Conservation (phyloP, 176 grass and related monocot genomes). For the Aegilops longissima region DNA sequence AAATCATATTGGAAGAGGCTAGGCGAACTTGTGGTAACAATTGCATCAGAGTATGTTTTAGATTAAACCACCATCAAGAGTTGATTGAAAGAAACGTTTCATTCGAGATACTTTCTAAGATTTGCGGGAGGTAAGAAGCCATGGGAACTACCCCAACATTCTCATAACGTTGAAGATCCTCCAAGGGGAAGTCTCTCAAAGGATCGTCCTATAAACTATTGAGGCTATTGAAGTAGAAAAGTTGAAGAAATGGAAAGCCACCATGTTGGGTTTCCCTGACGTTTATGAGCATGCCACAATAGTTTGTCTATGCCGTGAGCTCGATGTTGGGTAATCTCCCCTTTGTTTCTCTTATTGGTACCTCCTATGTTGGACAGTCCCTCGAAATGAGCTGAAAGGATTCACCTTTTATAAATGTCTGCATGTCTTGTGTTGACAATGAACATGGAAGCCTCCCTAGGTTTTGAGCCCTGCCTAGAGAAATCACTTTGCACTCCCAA, state of each 20-base stretch:
- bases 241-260: neutral
- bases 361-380: neutral
- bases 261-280: neutral
- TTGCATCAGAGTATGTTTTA: neutral
- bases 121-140: neutral
- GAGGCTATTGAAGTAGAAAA: neutral
- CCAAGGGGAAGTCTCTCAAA: neutral
- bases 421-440: neutral
- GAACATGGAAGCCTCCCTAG: neutral
- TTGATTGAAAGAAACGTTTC: neutral
- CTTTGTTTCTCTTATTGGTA: neutral
- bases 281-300: neutral
- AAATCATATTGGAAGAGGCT: neutral
- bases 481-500: neutral
- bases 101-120: neutral
- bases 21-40: neutral
- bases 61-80: too few relatives aligned
- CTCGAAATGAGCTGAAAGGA: neutral
- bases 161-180: neutral
- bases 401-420: neutral
- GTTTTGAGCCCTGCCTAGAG: neutral
- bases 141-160: neutral
- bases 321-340: neutral
- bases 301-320: neutral
- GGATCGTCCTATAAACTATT: neutral